These are phyloP conservation scores for Otatea glauca DNA, from an alignment of 176 grass and related monocot genomes.

Conservation along the genomic window DNA sequence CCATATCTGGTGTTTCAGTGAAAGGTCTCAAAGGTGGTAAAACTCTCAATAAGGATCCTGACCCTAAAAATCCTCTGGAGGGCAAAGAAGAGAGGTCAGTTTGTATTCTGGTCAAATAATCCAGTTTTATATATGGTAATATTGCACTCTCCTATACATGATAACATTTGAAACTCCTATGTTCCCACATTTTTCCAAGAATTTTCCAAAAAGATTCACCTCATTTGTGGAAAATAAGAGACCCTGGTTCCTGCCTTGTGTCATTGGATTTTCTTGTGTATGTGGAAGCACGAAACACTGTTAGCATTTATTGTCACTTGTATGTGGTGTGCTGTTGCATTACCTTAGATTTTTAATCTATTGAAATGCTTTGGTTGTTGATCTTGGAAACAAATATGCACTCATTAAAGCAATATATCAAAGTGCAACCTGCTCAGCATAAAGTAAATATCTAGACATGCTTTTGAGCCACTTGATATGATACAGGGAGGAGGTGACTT, in stretches of 20 bases:
- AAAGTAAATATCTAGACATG: not conserved
- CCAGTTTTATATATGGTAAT: not conserved
- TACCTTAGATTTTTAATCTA: not conserved
- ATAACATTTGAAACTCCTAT: conserved; percentile 1
- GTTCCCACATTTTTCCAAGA: not conserved
- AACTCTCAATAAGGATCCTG: conserved; percentile 90
- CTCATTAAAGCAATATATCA: not conserved
- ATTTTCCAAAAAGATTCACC: not conserved
- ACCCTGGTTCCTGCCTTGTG: not conserved
- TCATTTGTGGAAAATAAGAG: not conserved
- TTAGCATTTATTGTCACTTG: not conserved
- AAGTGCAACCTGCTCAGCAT: conserved; percentile 17
- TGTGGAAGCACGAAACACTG: not conserved
- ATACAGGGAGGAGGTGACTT: conserved; percentile 82
- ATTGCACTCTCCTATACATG: conserved; percentile 22
- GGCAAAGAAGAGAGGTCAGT: conserved; percentile 83
- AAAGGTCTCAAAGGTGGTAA: conserved; percentile 92
- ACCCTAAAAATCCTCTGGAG: conserved; percentile 85
- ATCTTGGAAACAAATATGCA: not conserved
- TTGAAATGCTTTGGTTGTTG: not conserved
- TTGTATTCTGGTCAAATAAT: conserved; percentile 26
- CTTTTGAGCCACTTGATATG: conserved; percentile 32
- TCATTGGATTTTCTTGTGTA: not conserved
- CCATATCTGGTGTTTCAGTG: conserved; percentile 72
- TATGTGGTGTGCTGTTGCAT: conserved; percentile 5